phyloP scores from a whole-genome alignment of 2,329 filamentous ascomycete genomes.

The Arthrinium puccinioides region DNA sequence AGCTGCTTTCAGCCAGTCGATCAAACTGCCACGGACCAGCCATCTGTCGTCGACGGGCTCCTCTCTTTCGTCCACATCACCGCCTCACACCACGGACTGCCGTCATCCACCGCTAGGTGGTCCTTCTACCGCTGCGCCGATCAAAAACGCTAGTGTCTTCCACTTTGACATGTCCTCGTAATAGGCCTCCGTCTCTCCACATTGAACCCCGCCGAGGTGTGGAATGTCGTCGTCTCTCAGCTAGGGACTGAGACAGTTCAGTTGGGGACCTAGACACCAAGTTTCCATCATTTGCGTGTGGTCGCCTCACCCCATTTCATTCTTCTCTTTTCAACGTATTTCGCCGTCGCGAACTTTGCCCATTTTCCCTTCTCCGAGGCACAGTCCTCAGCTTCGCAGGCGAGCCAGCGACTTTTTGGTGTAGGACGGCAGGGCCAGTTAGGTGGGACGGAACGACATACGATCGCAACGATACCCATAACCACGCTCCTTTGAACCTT shows the following conservation, averaged over 20 bases:
- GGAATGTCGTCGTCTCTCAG: slow-evolving; percentile 3
- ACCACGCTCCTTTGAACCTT: background rate
- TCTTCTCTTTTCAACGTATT: slow-evolving; percentile 6
- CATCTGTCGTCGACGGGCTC: too few relatives aligned
- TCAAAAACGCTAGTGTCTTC: slow-evolving; percentile 3
- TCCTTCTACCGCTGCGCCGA: slow-evolving; percentile 3
- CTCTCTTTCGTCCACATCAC: too few relatives aligned
- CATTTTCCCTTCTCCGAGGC: slow-evolving; percentile 16
- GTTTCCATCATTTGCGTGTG: too few relatives aligned
- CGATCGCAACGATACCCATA: slow-evolving; percentile 10
- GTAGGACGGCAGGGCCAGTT: slow-evolving; percentile 33
- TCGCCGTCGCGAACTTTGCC: slow-evolving; percentile 4
- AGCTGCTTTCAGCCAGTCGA: too few relatives aligned
- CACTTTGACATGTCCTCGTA: slow-evolving; percentile 1
- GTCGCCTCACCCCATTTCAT: too few relatives aligned
- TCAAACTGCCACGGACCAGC: too few relatives aligned
- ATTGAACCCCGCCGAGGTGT: background rate
- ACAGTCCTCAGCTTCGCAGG: slow-evolving; percentile 41
- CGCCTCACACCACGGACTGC: too few relatives aligned
- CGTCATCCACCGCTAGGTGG: too few relatives aligned
- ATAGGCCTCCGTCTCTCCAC: background rate
- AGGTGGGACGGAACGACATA: slow-evolving; percentile 9
- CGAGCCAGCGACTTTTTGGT: slow-evolving; percentile 39
- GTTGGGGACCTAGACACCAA: too few relatives aligned
- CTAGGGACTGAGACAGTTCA: slow-evolving; percentile 2